Conservation (phyloP, 768 basidiomycete genomes). For the Crassisporium funariophilum region DNA sequence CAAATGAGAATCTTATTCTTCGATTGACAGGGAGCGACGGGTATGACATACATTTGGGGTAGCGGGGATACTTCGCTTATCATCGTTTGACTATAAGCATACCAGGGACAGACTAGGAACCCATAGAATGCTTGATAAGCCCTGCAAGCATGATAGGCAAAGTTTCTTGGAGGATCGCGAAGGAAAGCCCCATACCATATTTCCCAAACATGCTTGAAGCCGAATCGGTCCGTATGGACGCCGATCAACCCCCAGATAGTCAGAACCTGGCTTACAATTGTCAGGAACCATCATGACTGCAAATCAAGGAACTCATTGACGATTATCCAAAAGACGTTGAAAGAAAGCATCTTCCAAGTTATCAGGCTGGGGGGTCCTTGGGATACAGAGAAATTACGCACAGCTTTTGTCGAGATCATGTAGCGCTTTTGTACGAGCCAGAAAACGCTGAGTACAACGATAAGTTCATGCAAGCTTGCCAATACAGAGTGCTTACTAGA, state of each 20-base stretch:
- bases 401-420: conserved; percentile 64
- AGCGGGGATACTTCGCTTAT: conserved; percentile 77
- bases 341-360: conserved; percentile 59
- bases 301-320: conserved; percentile 32
- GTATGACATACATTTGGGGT: conserved; percentile 61
- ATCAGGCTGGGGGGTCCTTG: neutral
- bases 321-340: conserved; percentile 74
- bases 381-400: conserved; percentile 22
- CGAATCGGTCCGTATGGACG: conserved; percentile 72
- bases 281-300: neutral
- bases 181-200: conserved; percentile 51
- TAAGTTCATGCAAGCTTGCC: neutral
- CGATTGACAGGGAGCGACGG: neutral
- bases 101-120: conserved; percentile 78
- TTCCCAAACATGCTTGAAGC: conserved; percentile 85
- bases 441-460: conserved; percentile 44
- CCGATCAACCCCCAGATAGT: conserved; percentile 79
- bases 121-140: conserved; percentile 72
- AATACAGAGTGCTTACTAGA: conserved; percentile 51
- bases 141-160: conserved; percentile 37
- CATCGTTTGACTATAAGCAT: conserved; percentile 83
- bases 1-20: conserved; percentile 10
- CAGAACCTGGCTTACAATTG: conserved; percentile 43
- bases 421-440: conserved; percentile 72
- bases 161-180: neutral